Conservation (phyloP, 208 protist genomes). For the Acanthamoeba polyphaga region DNA sequence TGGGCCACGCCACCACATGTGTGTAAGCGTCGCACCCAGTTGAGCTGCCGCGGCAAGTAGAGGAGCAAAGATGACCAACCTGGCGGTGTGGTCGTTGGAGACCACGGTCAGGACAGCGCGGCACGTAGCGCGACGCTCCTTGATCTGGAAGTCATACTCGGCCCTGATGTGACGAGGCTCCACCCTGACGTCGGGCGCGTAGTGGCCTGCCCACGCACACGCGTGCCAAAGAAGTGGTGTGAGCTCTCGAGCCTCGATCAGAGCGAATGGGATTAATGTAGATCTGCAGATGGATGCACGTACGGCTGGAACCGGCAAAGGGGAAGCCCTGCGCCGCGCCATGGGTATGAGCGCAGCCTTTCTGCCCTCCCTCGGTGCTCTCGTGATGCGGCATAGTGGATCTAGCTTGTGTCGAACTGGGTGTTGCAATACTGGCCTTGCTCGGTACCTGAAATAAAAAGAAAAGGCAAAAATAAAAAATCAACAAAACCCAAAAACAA, state of each 20-base stretch:
- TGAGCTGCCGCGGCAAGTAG: background rate
- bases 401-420: too few species aligned
- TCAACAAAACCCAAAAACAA: background rate
- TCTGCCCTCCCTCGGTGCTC: background rate
- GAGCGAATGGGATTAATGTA: background rate
- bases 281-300: background rate
- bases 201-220: background rate
- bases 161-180: slow-evolving; percentile 55
- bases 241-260: background rate
- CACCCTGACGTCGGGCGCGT: slow-evolving; percentile 39
- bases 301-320: slow-evolving; percentile 27
- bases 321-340: slow-evolving; percentile 3
- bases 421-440: too few species aligned
- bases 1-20: background rate
- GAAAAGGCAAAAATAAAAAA: background rate
- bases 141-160: slow-evolving; percentile 21
- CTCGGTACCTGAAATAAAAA: background rate
- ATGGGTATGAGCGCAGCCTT: background rate
- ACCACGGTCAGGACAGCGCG: background rate
- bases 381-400: slow-evolving; percentile 14
- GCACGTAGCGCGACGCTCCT: background rate
- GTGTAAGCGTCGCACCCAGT: too few species aligned
- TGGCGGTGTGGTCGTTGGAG: slow-evolving; percentile 14
- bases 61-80: background rate
- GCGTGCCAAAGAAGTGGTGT: background rate